Base-by-base conservation (phyloP, 148 eudicot species). In the Heliosperma pusillum region DNA sequence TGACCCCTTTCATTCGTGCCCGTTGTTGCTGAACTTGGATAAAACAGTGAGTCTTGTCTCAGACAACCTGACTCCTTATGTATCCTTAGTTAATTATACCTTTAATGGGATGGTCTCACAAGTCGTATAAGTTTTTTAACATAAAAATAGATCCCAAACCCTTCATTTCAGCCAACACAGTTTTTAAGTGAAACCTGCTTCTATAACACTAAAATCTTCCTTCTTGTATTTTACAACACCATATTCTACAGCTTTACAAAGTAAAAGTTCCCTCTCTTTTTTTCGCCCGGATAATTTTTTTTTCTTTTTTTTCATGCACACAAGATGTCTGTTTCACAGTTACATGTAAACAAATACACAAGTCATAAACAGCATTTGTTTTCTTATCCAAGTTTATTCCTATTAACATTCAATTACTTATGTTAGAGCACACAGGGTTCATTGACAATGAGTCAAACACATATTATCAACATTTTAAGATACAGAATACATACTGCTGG, bases 401-500 rank as follows among this genome's bases (percentile, higher is more conserved):
- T n/a, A 17, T 29, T 16, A 33, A 15, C 26, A 55, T 42, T 24
- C 33, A 40, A 8, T 27, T 40, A 70, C 63, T 62, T 19, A 26
- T 22, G 58, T 40, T 57, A 61, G 47, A 42, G 19, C 16, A 45
- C 27, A 58, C 30, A 58, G 29, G 66, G 42, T 74, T 53, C 64
- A 71, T 56, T 55, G 25, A 20, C 52, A 24, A n/a, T 6, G 30
- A 55, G 21, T 21, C 21, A 26, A 52, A 76, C 20, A 15, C 40
- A 27, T 20, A 55, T 16, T 69, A 30, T 17, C 74, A 25, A 22
- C 67, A 71, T 30, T 26, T 26, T 65, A 25, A 71, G 69, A 79
- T 45, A 12, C 30, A 76, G 40, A 58, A 79, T 71, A 80, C 90
- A 68, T 87, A 95, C 99, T 44, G 97, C 97, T 42, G 96, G 99